These are phyloP conservation scores for Phylloboletellus chloephorus DNA, from an alignment of 1,284 basidiomycete species.

Conservation along the genomic window DNA sequence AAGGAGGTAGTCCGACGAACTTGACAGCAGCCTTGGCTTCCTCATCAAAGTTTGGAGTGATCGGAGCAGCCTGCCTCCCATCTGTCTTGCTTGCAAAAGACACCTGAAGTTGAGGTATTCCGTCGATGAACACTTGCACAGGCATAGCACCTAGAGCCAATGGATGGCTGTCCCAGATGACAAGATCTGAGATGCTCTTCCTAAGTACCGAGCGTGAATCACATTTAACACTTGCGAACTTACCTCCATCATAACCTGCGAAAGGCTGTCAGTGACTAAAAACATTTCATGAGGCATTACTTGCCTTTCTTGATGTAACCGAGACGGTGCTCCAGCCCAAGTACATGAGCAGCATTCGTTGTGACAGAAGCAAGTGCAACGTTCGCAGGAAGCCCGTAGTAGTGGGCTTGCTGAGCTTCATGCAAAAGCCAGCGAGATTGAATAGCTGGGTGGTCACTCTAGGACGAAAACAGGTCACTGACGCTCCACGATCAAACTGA, in stretches of 20 bases:
- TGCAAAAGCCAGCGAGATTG: conserved; percentile 62
- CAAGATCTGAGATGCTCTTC: conserved; percentile 52
- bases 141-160: conserved; percentile 69
- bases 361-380: conserved; percentile 56
- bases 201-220: neutral
- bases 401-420: conserved; percentile 68
- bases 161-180: conserved; percentile 87
- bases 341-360: conserved; percentile 52
- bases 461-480: neutral
- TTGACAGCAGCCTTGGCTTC: conserved; percentile 50
- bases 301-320: conserved; percentile 53
- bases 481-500: neutral
- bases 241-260: conserved; percentile 33
- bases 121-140: conserved; percentile 66
- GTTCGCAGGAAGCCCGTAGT: conserved; percentile 46
- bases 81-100: conserved; percentile 44
- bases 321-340: conserved; percentile 64
- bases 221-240: conserved; percentile 2
- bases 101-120: conserved; percentile 50
- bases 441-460: conserved; percentile 67
- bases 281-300: neutral
- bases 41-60: conserved; percentile 57
- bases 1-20: conserved; percentile 63
- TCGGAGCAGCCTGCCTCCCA: conserved; percentile 47
- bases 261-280: conserved; percentile 1